Evolutionary conservation across 2,329 filamentous ascomycete genomes (phyloP), one percentile per base, ranked within the genome.

Genomic region (Cordyceps javanica): DNA sequence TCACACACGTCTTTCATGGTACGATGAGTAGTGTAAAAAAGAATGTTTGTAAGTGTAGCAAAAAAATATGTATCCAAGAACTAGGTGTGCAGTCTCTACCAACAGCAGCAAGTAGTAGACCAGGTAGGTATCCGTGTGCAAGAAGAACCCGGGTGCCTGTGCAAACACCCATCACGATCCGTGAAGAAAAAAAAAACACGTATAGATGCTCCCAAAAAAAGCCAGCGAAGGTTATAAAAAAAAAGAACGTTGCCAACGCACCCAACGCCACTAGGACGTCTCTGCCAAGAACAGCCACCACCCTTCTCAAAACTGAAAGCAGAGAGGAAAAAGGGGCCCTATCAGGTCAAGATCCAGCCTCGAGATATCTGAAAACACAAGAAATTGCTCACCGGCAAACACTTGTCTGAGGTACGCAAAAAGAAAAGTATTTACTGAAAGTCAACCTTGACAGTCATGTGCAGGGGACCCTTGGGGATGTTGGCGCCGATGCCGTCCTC

Each of bases 401-500:
- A 23, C 34, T 52, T 28, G 16, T 8, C 3, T n/a, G n/a, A n/a
- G n/a, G n/a, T n/a, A n/a, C n/a, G n/a, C n/a, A n/a, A 21, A 21
- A 16, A 21, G 7, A 41, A 41, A 14, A 41, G 6, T 41, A 14
- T 21, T 39, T 14, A n/a, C 16, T 41, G 38, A 19, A n/a, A 70
- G 62, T 66, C 69, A 46, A 76, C 65, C 34, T 62, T 66, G 61
- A 73, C 65, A 4, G 59, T 53, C 8, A 76, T 63, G 60, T 60
- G 58, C 49, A 65, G 65, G 28, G 64, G 60, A 48, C 66, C 64
- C 32, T 65, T 55, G 59, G 64, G 60, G 54, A 73, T 51, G 69
- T 77, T 77, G 62, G 75, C 70, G 44, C 75, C 75, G 16, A 73
- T 44, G 45, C 75, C 75, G 53, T 77, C 75, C 1, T 56, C 28